Base-by-base conservation (phyloP, 176 grass and related monocot species). In the Urochloa ruziziensis region DNA sequence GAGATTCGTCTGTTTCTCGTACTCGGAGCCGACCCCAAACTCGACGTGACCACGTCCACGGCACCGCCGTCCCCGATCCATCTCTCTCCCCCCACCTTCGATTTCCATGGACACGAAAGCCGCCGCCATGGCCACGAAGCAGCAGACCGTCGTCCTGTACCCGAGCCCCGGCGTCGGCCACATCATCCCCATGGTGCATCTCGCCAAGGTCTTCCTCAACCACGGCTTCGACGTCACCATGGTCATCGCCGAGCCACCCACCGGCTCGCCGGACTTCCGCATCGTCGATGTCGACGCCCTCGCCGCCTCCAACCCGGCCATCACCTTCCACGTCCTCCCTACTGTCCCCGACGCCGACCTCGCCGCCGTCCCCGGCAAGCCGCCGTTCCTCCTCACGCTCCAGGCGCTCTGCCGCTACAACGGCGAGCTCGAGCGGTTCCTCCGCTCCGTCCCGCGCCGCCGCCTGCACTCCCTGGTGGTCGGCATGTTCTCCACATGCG, bases 191-290 rank as follows among this genome's bases (percentile, higher is more conserved):
- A 81, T 85, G 75, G 27, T 80, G 34, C 66, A 89, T 4, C 77
- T 89, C 34, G 82, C 67, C 74, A 47, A 67, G 43, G 56, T 80
- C 24, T 79, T 82, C 63, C n/a, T 67, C 63, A 25, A 11, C 43
- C 84, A 79, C 34, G 88, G 73, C 79, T 86, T 59, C 73, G 62
- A 66, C 64, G 88, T 83, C 18, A 47, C 83, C 40, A 28, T 90
- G 36, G 72, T 86, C 54, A 39, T 86, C 33, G 56, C 68, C 10
- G 40, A 82, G 21, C 56, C 48, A 0, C 64, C 84, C 0, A 9
- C 12, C 0, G 10, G 4, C 25, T 58, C 62, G 3, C 27, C 58
- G 4, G 40, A 72, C 73, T 37, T 23, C 60, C 25, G 69, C 42
- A 43, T 48, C 76, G 42, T 64, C 24, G 62, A 71, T 62, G 25